Conservation (phyloP, 164 flowering plant species). For the Hamamelis virginiana region DNA sequence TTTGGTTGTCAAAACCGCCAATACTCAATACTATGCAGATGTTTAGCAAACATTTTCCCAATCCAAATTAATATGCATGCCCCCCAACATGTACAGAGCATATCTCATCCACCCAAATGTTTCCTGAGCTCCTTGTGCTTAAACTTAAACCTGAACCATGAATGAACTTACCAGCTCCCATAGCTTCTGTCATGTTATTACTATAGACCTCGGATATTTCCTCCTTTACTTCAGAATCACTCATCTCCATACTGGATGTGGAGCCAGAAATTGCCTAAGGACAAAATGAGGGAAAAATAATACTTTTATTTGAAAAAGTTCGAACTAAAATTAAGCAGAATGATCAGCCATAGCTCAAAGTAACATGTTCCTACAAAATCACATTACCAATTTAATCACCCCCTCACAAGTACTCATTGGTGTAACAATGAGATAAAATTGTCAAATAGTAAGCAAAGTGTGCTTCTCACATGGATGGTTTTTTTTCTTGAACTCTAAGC, state of each 20-base stretch:
- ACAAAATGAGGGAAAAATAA: background rate
- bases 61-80: background rate
- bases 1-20: background rate
- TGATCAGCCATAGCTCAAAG: background rate
- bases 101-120: background rate
- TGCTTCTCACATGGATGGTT: too few species aligned
- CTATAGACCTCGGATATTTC: slow-evolving; percentile 82
- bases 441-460: too few species aligned
- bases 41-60: background rate
- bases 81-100: background rate
- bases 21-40: background rate
- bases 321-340: background rate
- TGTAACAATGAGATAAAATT: background rate
- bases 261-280: slow-evolving; percentile 66
- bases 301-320: background rate
- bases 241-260: slow-evolving; percentile 45
- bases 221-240: slow-evolving; percentile 48
- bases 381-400: background rate
- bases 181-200: slow-evolving; percentile 83
- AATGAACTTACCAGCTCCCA: slow-evolving; percentile 82
- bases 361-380: background rate
- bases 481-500: too few species aligned
- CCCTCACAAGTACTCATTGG: background rate
- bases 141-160: background rate
- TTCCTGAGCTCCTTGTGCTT: background rate